These are phyloP conservation scores for Lactifluus volemus DNA, from an alignment of 768 basidiomycete species.

Conservation along the genomic window DNA sequence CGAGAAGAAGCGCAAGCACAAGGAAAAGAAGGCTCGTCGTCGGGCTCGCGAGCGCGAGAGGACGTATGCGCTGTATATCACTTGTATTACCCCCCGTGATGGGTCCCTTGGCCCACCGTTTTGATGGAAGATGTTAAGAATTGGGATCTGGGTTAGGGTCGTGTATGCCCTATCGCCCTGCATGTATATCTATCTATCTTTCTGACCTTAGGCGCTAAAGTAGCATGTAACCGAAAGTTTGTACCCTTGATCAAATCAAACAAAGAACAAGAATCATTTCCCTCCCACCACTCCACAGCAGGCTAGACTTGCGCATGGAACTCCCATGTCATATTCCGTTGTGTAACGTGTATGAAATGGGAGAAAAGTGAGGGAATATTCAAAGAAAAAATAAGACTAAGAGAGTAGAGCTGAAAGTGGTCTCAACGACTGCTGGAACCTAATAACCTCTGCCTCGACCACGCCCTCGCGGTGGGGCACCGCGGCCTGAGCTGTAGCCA, in stretches of 20 bases:
- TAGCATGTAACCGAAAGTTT: not conserved
- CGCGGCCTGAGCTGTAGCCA: slow-evolving; percentile 20
- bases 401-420: not conserved
- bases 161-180: not conserved
- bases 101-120: slow-evolving; percentile 17
- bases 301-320: not conserved
- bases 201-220: not conserved
- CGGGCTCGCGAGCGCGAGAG: slow-evolving; percentile 53
- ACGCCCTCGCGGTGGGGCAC: slow-evolving; percentile 13
- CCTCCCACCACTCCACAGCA: not conserved
- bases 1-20: slow-evolving; percentile 52
- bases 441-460: slow-evolving; percentile 19
- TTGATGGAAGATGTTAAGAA: not conserved
- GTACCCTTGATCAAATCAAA: not conserved
- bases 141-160: not conserved
- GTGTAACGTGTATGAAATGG: not conserved
- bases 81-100: slow-evolving; percentile 34
- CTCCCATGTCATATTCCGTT: not conserved
- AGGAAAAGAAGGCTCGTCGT: slow-evolving; percentile 54
- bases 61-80: slow-evolving; percentile 55
- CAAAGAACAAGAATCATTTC: not conserved
- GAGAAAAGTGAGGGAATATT: not conserved
- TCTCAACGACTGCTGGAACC: not conserved
- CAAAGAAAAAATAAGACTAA: not conserved
- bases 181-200: not conserved